phyloP scores from a whole-genome alignment of 2,329 filamentous ascomycete species.

The Acephala macrosclerotiorum region DNA sequence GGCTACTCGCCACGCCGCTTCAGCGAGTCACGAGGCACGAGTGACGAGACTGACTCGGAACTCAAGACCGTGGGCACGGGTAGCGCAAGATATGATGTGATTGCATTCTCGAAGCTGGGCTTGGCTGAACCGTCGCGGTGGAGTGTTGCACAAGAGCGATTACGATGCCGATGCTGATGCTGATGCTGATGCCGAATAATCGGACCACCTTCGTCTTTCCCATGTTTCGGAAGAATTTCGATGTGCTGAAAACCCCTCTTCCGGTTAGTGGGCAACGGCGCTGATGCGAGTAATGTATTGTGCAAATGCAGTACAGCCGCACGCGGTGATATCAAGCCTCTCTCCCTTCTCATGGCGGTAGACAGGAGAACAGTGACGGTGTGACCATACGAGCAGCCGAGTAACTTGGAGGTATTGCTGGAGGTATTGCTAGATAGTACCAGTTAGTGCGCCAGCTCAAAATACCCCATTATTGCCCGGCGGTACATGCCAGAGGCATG shows the following conservation, averaged over 20 bases:
- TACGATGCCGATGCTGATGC: neutral
- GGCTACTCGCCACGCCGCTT: neutral
- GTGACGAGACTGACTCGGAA: neutral
- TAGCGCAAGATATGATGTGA: neutral
- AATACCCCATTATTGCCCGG: too few species aligned
- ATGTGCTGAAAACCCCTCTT: conserved; percentile 7
- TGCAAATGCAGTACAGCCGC: neutral
- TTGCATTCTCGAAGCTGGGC: too few species aligned
- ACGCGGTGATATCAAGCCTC: too few species aligned
- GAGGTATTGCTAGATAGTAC: too few species aligned
- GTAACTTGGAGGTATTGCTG: too few species aligned
- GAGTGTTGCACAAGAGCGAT: conserved; percentile 3
- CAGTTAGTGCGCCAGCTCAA: too few species aligned
- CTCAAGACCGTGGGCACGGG: too few species aligned
- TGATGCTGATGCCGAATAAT: neutral
- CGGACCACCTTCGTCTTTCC: conserved; percentile 12
- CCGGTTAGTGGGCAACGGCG: neutral
- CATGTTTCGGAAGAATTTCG: conserved; percentile 16
- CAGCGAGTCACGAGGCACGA: neutral
- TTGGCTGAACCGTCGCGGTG: neutral
- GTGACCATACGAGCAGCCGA: too few species aligned
- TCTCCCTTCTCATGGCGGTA: too few species aligned
- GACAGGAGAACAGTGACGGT: too few species aligned
- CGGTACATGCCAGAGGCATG: too few species aligned
- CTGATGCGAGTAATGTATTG: neutral